These are phyloP conservation scores for Schwanniomyces polymorphus DNA, from an alignment of 805 yeast genomes.

Conservation along the genomic window DNA sequence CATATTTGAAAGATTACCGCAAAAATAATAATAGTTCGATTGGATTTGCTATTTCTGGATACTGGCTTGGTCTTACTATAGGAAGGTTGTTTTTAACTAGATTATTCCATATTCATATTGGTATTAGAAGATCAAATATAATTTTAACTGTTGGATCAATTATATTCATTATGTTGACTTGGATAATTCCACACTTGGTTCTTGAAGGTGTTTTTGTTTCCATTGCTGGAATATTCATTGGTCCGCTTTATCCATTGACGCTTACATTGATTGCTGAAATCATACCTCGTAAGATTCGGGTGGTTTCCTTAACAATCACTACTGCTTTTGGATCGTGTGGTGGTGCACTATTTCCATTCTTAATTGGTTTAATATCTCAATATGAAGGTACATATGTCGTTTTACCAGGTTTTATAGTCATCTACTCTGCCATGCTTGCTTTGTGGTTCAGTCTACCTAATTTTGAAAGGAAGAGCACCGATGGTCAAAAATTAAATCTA, in stretches of 20 bases:
- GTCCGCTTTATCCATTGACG: slow-evolving; percentile 63
- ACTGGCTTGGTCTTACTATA: slow-evolving; percentile 68
- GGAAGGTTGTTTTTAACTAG: slow-evolving; percentile 59
- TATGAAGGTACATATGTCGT: slow-evolving; percentile 47
- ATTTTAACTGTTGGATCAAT: slow-evolving; percentile 34
- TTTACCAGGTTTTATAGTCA: slow-evolving; percentile 45
- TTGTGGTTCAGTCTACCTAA: slow-evolving; percentile 46
- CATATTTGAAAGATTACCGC: slow-evolving; percentile 58
- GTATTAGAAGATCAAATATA: slow-evolving; percentile 45
- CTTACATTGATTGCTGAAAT: slow-evolving; percentile 43
- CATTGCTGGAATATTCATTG: slow-evolving; percentile 58
- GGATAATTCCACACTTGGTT: slow-evolving; percentile 47
- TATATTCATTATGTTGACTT: slow-evolving; percentile 39
- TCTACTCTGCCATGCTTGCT: slow-evolving; percentile 30
- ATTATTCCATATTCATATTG: slow-evolving; percentile 33
- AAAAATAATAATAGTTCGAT: slow-evolving; percentile 44
- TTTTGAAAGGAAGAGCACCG: slow-evolving; percentile 10
- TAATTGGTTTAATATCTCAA: slow-evolving; percentile 52
- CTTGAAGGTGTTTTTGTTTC: slow-evolving; percentile 50
- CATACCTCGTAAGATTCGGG: slow-evolving; percentile 52
- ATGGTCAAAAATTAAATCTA: background rate
- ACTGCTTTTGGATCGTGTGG: slow-evolving; percentile 60
- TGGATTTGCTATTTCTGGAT: slow-evolving; percentile 68
- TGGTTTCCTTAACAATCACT: slow-evolving; percentile 49
- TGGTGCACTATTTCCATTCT: slow-evolving; percentile 56